These are phyloP conservation scores for Entrophospora sp. DNA, from an alignment of 192 early-diverging fungal species.

Conservation along the genomic window DNA sequence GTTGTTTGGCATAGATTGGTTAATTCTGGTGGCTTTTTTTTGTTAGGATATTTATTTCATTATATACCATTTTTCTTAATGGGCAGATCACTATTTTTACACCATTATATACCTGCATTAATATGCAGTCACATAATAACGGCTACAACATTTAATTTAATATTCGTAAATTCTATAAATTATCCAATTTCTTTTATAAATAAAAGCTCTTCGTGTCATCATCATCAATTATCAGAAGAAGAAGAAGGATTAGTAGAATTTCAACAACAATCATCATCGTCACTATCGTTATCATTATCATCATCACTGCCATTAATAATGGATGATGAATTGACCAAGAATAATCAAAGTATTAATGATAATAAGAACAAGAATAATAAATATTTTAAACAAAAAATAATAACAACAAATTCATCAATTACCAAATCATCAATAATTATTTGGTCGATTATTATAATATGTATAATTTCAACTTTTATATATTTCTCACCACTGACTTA, in stretches of 20 bases:
- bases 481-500: conserved; percentile 86
- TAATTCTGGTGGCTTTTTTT: conserved; percentile 69
- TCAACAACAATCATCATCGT: no score
- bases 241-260: no score
- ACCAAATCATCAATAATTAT: conserved; percentile 32
- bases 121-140: conserved; percentile 73
- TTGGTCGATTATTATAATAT: conserved; percentile 41
- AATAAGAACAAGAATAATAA: no score
- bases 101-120: conserved; percentile 89
- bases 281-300: no score
- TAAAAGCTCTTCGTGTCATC: conserved; percentile 26
- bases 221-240: conserved; percentile 32
- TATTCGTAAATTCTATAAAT: conserved; percentile 54
- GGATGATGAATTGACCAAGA: no score
- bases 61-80: conserved; percentile 89
- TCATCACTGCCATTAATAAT: no score
- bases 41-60: conserved; percentile 76
- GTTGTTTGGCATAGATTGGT: conserved; percentile 52
- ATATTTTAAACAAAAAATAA: no score
- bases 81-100: conserved; percentile 87
- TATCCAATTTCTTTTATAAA: conserved; percentile 31
- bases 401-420: no score
- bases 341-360: no score
- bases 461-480: conserved; percentile 56
- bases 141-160: conserved; percentile 67